phyloP scores from a whole-genome alignment of 2,329 filamentous ascomycete genomes.

The Cladosporium colombiae region DNA sequence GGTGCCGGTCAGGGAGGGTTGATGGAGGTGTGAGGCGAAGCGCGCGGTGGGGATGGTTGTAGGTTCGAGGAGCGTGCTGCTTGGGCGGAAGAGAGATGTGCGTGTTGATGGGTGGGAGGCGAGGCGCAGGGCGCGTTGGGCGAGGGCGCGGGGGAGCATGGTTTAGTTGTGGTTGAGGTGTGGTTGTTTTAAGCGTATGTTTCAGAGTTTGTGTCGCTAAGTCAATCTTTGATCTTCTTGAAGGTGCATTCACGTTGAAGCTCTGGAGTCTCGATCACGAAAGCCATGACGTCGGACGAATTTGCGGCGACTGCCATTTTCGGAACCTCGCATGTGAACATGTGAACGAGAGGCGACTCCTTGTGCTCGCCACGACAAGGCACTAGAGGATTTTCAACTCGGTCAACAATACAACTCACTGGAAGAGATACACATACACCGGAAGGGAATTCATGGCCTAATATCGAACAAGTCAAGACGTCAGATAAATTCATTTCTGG shows the following conservation, averaged over 20 bases:
- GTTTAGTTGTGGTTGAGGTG: not conserved
- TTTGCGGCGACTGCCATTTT: slow-evolving; percentile 9
- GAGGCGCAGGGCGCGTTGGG: slow-evolving; percentile 26
- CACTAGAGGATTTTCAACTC: not conserved
- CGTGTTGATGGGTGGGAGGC: slow-evolving; percentile 4
- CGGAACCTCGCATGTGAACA: slow-evolving; percentile 1
- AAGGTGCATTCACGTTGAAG: not conserved
- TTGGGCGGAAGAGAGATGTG: slow-evolving; percentile 25
- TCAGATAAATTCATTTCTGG: not conserved
- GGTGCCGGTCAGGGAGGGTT: slow-evolving; percentile 24
- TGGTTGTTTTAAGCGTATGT: not conserved
- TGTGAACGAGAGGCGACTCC: not conserved
- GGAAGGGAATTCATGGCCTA: not conserved
- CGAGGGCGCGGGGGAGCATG: slow-evolving; percentile 29
- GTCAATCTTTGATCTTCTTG: not conserved
- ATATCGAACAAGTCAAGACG: not conserved
- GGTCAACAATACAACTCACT: not conserved
- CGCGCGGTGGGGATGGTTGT: slow-evolving; percentile 4
- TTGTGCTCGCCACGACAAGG: not conserved
- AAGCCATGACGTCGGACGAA: slow-evolving; percentile 3
- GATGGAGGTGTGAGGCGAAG: slow-evolving; percentile 31
- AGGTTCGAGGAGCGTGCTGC: slow-evolving; percentile 17
- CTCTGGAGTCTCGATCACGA: not conserved
- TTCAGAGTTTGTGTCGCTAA: not conserved
- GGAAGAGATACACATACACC: not conserved